Evolutionary conservation across 768 basidiomycete genomes (phyloP).

Genomic region (Cubamyces lactineus): DNA sequence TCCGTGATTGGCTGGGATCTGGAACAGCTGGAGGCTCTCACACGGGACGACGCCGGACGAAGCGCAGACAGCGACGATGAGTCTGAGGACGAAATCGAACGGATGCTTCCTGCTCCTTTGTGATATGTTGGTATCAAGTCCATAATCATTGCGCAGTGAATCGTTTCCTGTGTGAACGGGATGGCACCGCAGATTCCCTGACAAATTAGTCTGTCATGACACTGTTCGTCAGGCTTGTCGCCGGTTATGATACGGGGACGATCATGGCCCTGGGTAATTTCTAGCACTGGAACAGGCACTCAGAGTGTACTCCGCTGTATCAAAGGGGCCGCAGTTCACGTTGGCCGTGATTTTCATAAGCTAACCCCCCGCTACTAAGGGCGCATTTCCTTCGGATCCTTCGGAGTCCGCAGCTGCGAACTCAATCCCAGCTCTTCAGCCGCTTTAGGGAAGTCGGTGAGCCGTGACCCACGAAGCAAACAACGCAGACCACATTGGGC

Average conservation of each 20-base stretch:
- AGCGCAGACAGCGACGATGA: slow-evolving; percentile 77
- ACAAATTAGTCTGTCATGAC: too few relatives aligned
- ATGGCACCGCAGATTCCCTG: too few relatives aligned
- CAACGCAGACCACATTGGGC: background rate
- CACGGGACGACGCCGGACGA: slow-evolving; percentile 41
- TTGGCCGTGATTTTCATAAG: too few relatives aligned
- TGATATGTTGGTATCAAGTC: background rate
- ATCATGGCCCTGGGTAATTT: too few relatives aligned
- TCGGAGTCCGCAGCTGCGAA: background rate
- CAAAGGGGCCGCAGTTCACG: too few relatives aligned
- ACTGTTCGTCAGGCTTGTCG: too few relatives aligned
- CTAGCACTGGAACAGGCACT: too few relatives aligned
- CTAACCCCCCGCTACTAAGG: background rate
- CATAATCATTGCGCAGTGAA: background rate
- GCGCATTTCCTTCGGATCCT: background rate
- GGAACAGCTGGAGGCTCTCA: slow-evolving; percentile 63
- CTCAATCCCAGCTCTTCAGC: background rate
- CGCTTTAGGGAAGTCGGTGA: background rate
- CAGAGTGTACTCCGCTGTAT: too few relatives aligned
- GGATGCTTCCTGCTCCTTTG: slow-evolving; percentile 32
- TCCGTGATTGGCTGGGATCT: slow-evolving; percentile 69
- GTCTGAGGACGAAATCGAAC: slow-evolving; percentile 35
- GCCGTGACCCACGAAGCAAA: background rate
- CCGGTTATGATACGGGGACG: too few relatives aligned
- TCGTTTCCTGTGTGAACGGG: too few relatives aligned